Percentiles rank a stretch among this genome's conserved stretches.
Evolutionary conservation across 2,329 filamentous ascomycete species (phyloP).

Genomic region (Fragosphaeria purpurea): DNA sequence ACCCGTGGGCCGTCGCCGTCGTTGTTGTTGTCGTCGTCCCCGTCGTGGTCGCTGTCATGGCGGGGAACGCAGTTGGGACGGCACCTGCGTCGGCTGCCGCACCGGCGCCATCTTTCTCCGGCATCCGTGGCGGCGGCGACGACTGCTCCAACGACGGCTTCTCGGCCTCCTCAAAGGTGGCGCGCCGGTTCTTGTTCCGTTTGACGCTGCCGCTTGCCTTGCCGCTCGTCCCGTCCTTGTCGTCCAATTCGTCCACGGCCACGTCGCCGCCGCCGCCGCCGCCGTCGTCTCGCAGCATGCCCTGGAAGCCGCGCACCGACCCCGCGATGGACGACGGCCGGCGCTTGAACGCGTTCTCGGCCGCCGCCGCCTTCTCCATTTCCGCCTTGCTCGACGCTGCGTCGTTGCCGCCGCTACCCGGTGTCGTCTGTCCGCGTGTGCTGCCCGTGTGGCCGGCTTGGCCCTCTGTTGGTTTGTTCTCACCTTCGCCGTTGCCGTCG

Average conservation of each 20-base stretch:
- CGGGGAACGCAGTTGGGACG: not conserved
- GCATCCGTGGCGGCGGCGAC: slow-evolving; percentile 15
- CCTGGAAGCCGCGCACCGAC: not conserved
- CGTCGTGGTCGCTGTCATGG: not conserved
- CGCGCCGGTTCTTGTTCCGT: not conserved
- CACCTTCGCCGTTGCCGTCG: not conserved
- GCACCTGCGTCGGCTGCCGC: not conserved
- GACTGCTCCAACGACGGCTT: slow-evolving; percentile 18
- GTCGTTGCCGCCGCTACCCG: not conserved
- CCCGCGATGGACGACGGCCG: slow-evolving; percentile 8
- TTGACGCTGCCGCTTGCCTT: slow-evolving; percentile 4
- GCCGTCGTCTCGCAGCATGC: not conserved
- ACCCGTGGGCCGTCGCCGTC: slow-evolving; percentile 23
- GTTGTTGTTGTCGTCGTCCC: slow-evolving; percentile 15
- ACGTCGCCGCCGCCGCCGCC: slow-evolving; percentile 11
- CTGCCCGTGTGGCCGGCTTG: not conserved
- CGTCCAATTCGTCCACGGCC: slow-evolving; percentile 11
- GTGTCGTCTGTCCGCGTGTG: slow-evolving; percentile 16
- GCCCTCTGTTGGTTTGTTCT: slow-evolving; percentile 17
- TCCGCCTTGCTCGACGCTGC: slow-evolving; percentile 15
- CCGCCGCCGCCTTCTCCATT: slow-evolving; percentile 19
- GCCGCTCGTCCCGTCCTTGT: not conserved
- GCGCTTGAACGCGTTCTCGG: slow-evolving; percentile 18
- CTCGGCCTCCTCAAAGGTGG: not conserved
- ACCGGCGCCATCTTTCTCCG: not conserved